Percentiles rank a stretch among this genome's conserved stretches.
These are phyloP conservation scores for Knufia fluminis DNA, from an alignment of 2,329 filamentous ascomycete species.

Conservation along the genomic window DNA sequence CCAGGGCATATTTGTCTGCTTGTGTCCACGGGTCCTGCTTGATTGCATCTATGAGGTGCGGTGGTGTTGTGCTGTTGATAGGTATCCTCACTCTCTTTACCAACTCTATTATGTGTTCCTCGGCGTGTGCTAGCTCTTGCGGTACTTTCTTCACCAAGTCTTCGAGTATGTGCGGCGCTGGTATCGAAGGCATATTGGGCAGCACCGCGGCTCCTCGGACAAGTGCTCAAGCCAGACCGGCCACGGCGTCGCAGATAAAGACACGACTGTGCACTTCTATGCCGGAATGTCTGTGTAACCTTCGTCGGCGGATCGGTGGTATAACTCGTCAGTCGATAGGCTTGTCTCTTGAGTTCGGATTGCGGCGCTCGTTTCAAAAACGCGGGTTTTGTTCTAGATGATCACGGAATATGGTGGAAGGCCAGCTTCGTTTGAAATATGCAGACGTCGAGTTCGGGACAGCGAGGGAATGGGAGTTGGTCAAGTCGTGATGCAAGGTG, in stretches of 20 bases:
- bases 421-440: neutral
- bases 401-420: neutral
- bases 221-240: neutral
- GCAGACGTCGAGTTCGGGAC: neutral
- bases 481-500: neutral
- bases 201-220: neutral
- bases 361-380: neutral
- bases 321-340: neutral
- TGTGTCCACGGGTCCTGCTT: conserved; percentile 66
- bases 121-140: neutral
- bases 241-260: neutral
- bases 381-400: neutral
- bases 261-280: neutral
- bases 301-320: neutral
- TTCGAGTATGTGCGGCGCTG: neutral
- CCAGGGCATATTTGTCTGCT: conserved; percentile 75
- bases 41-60: conserved; percentile 46
- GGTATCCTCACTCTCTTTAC: conserved; percentile 48
- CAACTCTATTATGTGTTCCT: conserved; percentile 21
- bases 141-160: conserved; percentile 1
- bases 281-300: neutral
- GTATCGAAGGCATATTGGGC: conserved; percentile 5
- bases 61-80: conserved; percentile 46
- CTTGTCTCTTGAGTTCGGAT: neutral
- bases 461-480: conserved; percentile 3